Percentiles rank a stretch among this genome's conserved stretches.
Conservation (phyloP, 768 basidiomycete species). For the Rickenella mellea region DNA sequence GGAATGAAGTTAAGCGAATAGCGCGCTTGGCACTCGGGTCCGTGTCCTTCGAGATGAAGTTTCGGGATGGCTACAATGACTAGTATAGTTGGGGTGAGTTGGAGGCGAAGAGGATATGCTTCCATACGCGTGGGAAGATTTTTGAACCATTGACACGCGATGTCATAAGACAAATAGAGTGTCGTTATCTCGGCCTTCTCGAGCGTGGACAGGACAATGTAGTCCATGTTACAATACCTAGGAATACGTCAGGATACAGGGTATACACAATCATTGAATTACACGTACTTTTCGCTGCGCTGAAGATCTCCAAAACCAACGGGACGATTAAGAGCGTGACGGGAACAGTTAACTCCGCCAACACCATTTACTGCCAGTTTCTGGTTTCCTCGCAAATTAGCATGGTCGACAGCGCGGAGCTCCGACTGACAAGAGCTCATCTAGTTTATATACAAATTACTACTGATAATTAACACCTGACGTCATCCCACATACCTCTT, state of each 20-base stretch:
- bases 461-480: no score
- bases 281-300: slow-evolving; percentile 10
- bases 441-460: not conserved
- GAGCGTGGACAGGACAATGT: slow-evolving; percentile 10
- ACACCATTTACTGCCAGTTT: slow-evolving; percentile 6
- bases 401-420: not conserved
- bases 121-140: not conserved
- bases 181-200: not conserved
- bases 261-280: slow-evolving; percentile 1
- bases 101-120: not conserved
- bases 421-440: not conserved
- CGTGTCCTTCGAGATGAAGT: slow-evolving; percentile 5
- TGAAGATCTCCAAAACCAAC: slow-evolving; percentile 9
- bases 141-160: slow-evolving; percentile 11
- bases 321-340: slow-evolving; percentile 22
- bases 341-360: slow-evolving; percentile 1
- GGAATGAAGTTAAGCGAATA: slow-evolving; percentile 12
- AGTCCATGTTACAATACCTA: slow-evolving; percentile 18
- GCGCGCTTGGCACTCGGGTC: slow-evolving; percentile 5
- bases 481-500: slow-evolving; percentile 19
- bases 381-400: not conserved
- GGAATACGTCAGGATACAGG: not conserved
- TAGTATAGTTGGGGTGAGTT: slow-evolving; percentile 7
- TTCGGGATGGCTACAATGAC: slow-evolving; percentile 12
- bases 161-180: not conserved